Percentiles rank a stretch among this genome's conserved stretches.
Evolutionary conservation across 371 early-diverging fungal genomes (phyloP).

Genomic region (Saksenaea vasiformis): DNA sequence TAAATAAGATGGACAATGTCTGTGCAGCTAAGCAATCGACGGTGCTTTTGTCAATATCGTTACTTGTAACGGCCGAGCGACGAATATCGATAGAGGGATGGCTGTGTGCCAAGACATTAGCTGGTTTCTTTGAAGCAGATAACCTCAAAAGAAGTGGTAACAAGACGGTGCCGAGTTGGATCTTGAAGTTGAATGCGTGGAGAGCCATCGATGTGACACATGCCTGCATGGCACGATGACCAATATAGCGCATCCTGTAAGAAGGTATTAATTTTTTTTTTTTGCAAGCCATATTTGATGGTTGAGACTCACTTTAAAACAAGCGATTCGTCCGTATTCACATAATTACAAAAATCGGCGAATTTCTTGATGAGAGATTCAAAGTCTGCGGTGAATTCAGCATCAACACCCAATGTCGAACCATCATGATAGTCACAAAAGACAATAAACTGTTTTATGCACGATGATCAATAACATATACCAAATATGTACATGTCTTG

Average conservation of each 20-base stretch:
- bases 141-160: conserved; percentile 49
- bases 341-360: conserved; percentile 48
- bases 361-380: conserved; percentile 46
- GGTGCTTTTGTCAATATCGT: conserved; percentile 21
- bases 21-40: conserved; percentile 42
- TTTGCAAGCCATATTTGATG: not conserved
- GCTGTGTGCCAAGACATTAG: conserved; percentile 4
- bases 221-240: conserved; percentile 50
- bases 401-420: conserved; percentile 66
- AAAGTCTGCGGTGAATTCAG: conserved; percentile 66
- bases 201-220: conserved; percentile 53
- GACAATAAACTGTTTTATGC: conserved; percentile 54
- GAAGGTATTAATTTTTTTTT: not conserved
- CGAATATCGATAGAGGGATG: conserved; percentile 22
- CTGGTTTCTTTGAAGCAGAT: conserved; percentile 16
- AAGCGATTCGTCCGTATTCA: conserved; percentile 37
- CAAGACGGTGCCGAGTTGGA: conserved; percentile 51
- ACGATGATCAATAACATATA: not conserved
- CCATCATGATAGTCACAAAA: conserved; percentile 72
- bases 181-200: conserved; percentile 45
- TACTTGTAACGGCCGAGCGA: conserved; percentile 10
- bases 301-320: conserved; percentile 27
- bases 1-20: conserved; percentile 50
- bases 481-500: not conserved
- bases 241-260: conserved; percentile 53